Evolutionary conservation across 75 land plant genomes (phyloP), one percentile per base, ranked within the genome.

Genomic region (Selaginella moellendorffii): DNA sequence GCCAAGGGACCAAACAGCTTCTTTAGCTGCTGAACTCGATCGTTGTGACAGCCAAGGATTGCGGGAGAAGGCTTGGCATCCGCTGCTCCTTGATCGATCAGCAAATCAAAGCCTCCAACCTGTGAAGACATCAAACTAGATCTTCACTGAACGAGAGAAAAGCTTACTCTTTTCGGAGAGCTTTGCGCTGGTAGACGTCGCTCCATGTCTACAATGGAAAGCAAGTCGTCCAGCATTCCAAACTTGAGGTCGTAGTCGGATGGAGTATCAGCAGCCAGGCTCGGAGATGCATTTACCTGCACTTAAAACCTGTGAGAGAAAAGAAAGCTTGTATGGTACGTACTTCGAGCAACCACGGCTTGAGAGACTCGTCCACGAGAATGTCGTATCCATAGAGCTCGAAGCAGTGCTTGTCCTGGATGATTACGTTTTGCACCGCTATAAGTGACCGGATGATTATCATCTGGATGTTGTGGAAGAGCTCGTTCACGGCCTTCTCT

Each of bases 331-430:
- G 63, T 17, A 27, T 24, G 63, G 21, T 59, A 21, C n/a, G 27
- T 54, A 74, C 76, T 72, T 74, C 76, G 21, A 74, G 72, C 52
- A 74, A 66, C 76, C 76, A 74, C 21, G 76, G 76, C 52, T 74
- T 74, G 23, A 74, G 51, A 10, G 67, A 29, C 12, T 69, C 67
- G 54, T 74, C 76, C 10, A 74, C 66, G 29, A 74, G 72, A 26
- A 74, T 74, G 30, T 74, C 76, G 64, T 74, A 74, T 22, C 76
- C 76, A 18, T 74, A 74, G n/a, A 74, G 67, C 68, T 74, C 76
- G 63, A 74, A 74, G 63, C 76, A 74, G 51, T 74, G 76, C 63
- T 69, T 74, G 72, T 74, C 76, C 24, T 74, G 76, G 21, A 74
- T 74, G n/a, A 74, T 65, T 20, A 69, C 76, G 46, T 74, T 74